Evolutionary conservation across 2,329 filamentous ascomycete genomes (phyloP).

Genomic region (Colletotrichum echinochloae): DNA sequence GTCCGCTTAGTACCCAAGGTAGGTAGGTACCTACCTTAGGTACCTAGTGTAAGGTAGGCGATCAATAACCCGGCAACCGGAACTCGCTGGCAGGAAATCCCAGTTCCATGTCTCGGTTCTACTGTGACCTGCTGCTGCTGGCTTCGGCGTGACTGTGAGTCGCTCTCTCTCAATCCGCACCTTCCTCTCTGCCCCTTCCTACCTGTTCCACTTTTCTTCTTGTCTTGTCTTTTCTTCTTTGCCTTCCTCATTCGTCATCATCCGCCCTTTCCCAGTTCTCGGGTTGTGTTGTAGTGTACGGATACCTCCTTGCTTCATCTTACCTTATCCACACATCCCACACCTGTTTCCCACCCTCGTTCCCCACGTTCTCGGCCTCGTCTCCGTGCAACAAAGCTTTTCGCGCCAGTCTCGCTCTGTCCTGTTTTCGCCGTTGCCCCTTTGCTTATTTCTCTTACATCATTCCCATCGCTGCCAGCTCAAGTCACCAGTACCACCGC

Average conservation of each 20-base stretch:
- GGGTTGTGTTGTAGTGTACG: not conserved
- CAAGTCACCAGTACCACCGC: not conserved
- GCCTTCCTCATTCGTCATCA: not conserved
- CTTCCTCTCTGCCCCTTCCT: not conserved
- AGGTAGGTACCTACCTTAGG: too few relatives aligned
- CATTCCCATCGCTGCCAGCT: not conserved
- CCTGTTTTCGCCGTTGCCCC: not conserved
- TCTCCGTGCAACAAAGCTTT: slow-evolving; percentile 24
- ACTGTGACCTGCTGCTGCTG: not conserved
- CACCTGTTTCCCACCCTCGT: not conserved
- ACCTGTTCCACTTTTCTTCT: not conserved
- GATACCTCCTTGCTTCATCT: not conserved
- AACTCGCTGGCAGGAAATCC: not conserved
- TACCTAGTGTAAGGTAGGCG: too few relatives aligned
- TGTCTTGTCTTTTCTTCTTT: not conserved
- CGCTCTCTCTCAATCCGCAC: not conserved
- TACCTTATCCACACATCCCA: not conserved
- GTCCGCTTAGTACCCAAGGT: too few relatives aligned
- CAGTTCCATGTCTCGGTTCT: not conserved
- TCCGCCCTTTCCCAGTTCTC: not conserved
- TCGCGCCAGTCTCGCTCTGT: not conserved
- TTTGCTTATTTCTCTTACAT: not conserved
- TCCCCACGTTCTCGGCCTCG: slow-evolving; percentile 26
- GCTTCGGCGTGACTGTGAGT: not conserved
- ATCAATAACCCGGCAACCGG: not conserved